These are phyloP conservation scores for Diversispora epigaea DNA, from an alignment of 192 early-diverging fungal genomes.

Conservation along the genomic window DNA sequence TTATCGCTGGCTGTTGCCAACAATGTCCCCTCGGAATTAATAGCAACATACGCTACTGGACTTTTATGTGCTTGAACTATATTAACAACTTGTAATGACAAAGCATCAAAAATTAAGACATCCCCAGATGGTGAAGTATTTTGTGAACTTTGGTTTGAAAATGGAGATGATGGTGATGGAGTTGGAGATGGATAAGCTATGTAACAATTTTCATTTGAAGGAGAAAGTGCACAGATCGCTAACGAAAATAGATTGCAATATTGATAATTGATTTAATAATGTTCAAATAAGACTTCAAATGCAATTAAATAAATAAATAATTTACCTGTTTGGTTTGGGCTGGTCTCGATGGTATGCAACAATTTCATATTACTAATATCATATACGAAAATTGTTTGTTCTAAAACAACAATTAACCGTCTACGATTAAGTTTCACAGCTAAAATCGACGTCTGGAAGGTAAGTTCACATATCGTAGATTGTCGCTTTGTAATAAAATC, in stretches of 20 bases:
- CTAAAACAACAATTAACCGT: conserved; percentile 89
- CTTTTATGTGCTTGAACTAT: conserved; percentile 96
- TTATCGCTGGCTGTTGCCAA: conserved; percentile 95
- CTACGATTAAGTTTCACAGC: conserved; percentile 95
- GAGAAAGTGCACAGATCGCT: conserved; percentile 90
- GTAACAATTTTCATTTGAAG: conserved; percentile 91
- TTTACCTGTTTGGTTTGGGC: conserved; percentile 83
- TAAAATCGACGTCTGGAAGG: conserved; percentile 88
- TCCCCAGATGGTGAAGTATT: conserved; percentile 66
- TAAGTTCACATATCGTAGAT: conserved; percentile 96
- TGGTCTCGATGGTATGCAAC: conserved; percentile 92
- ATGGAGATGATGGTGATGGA: conserved; percentile 57
- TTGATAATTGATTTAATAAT: neutral
- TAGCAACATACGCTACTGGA: conserved; percentile 79
- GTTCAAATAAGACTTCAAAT: too few species aligned
- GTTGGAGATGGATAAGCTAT: conserved; percentile 89
- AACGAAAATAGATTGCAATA: conserved; percentile 9
- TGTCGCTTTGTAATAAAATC: conserved; percentile 60
- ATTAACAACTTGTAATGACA: conserved; percentile 84
- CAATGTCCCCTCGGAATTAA: conserved; percentile 89
- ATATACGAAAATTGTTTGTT: conserved; percentile 95
- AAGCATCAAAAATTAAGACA: conserved; percentile 90
- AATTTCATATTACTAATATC: conserved; percentile 99
- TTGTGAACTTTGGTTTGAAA: conserved; percentile 48
- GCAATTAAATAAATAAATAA: neutral